These are phyloP conservation scores for Gryganskiella cystojenkinii DNA, from an alignment of 192 early-diverging fungal species.

Conservation along the genomic window DNA sequence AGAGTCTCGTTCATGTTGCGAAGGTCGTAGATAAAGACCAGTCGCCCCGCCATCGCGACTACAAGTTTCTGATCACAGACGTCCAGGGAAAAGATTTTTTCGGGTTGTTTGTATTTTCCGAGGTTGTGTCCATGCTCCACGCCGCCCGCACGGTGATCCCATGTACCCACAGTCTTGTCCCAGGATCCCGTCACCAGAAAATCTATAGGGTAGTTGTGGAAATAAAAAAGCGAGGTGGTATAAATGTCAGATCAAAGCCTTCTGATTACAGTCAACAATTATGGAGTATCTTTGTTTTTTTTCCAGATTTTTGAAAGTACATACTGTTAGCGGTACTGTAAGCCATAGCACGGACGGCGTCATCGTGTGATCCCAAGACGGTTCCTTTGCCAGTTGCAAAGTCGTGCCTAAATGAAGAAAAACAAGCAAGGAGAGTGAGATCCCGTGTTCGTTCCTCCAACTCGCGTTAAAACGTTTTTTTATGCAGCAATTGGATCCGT, in stretches of 20 bases:
- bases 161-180: slow-evolving; percentile 88
- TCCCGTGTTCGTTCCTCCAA: too few relatives aligned
- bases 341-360: slow-evolving; percentile 76
- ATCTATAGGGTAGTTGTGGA: slow-evolving; percentile 43
- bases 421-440: not conserved
- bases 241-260: not conserved
- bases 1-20: slow-evolving; percentile 81
- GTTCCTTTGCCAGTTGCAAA: slow-evolving; percentile 62
- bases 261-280: not conserved
- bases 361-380: slow-evolving; percentile 83
- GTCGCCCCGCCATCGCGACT: slow-evolving; percentile 85
- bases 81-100: slow-evolving; percentile 91
- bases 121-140: slow-evolving; percentile 25
- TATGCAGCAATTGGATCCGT: too few relatives aligned
- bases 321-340: slow-evolving; percentile 63
- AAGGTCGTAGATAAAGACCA: slow-evolving; percentile 86
- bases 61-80: slow-evolving; percentile 75
- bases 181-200: slow-evolving; percentile 89
- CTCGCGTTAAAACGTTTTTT: too few relatives aligned
- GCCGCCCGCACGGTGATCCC: slow-evolving; percentile 72
- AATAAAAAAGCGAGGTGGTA: not conserved
- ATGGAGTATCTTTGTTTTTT: too few relatives aligned
- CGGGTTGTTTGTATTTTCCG: slow-evolving; percentile 65
- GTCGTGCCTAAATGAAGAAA: slow-evolving; percentile 66
- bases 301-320: slow-evolving; percentile 1